A percentile compares a stretch with the other conserved stretches of the same genome.
Evolutionary conservation across 257 asterid genomes (phyloP).

Genomic region (Petunia axillaris): DNA sequence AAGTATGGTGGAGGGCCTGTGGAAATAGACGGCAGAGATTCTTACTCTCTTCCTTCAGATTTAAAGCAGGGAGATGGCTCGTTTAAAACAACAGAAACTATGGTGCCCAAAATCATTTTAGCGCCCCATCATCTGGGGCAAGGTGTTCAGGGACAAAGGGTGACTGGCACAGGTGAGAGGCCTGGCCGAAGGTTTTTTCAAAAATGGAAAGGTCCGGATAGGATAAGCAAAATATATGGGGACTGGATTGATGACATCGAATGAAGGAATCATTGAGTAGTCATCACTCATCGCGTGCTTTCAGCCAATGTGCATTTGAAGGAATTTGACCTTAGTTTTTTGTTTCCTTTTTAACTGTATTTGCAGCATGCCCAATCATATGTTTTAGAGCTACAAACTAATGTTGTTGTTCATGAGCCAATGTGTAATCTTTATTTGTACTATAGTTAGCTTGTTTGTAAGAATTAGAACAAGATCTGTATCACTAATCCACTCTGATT

Average conservation of each 20-base stretch:
- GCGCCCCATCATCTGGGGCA: slow-evolving; percentile 45
- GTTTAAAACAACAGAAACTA: slow-evolving; percentile 38
- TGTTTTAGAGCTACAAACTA: slow-evolving; percentile 17
- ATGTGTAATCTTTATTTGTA: background rate
- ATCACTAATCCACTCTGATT: background rate
- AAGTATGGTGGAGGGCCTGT: slow-evolving; percentile 45
- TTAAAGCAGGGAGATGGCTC: slow-evolving; percentile 44
- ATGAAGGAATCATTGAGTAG: slow-evolving; percentile 24
- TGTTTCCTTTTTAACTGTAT: background rate
- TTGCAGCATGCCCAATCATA: background rate
- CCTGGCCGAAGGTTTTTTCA: slow-evolving; percentile 44
- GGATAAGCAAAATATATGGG: slow-evolving; percentile 64
- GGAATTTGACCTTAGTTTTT: slow-evolving; percentile 9
- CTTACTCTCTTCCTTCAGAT: slow-evolving; percentile 45
- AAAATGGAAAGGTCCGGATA: slow-evolving; percentile 75
- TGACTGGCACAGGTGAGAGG: slow-evolving; percentile 42
- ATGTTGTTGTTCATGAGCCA: background rate
- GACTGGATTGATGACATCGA: slow-evolving; percentile 77
- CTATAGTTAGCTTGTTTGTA: background rate
- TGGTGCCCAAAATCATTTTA: slow-evolving; percentile 33
- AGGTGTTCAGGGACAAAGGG: slow-evolving; percentile 60
- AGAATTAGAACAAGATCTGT: background rate
- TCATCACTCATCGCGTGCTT: background rate
- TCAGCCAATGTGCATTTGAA: background rate
- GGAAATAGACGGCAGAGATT: slow-evolving; percentile 55